Conservation (phyloP, 345 rosid genomes). For the Hypericum perforatum region DNA sequence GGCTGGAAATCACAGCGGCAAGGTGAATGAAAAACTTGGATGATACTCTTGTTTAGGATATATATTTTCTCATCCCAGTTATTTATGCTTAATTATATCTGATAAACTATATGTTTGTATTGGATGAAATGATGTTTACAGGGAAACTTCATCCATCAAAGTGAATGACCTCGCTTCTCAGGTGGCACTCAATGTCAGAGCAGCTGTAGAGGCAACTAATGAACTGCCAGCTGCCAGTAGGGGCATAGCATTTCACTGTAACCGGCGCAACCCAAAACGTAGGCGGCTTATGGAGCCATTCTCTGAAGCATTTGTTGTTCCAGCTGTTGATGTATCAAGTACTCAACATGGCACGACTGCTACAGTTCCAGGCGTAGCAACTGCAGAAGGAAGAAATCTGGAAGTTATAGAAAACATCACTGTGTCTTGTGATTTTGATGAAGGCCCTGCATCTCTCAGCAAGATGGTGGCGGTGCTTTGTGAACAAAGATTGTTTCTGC, state of each 20-base stretch:
- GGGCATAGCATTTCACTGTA: constrained; percentile 64
- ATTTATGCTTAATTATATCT: neutral
- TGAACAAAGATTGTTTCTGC: constrained; percentile 82
- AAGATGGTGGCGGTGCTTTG: constrained; percentile 97
- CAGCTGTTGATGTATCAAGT: constrained; percentile 27
- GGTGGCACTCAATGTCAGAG: constrained; percentile 70
- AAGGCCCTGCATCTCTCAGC: constrained; percentile 57
- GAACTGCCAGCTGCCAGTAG: constrained; percentile 43
- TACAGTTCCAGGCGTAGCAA: constrained; percentile 21
- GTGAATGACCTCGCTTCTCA: constrained; percentile 83
- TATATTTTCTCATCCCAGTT: neutral
- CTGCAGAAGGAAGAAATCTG: constrained; percentile 37
- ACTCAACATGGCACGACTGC: constrained; percentile 19
- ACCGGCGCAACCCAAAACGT: constrained; percentile 78
- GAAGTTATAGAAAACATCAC: constrained; percentile 29
- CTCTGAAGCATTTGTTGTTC: constrained; percentile 30
- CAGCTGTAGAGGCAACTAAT: constrained; percentile 79
- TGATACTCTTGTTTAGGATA: neutral
- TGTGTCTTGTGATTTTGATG: constrained; percentile 40
- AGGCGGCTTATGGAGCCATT: constrained; percentile 61
- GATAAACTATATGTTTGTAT: constrained; percentile 5
- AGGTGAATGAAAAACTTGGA: constrained; percentile 36
- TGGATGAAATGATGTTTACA: constrained; percentile 33
- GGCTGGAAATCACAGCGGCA: constrained; percentile 99
- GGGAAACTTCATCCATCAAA: constrained; percentile 96